Conservation (phyloP, 2,329 filamentous ascomycete species). For the Seiridium cupressi region DNA sequence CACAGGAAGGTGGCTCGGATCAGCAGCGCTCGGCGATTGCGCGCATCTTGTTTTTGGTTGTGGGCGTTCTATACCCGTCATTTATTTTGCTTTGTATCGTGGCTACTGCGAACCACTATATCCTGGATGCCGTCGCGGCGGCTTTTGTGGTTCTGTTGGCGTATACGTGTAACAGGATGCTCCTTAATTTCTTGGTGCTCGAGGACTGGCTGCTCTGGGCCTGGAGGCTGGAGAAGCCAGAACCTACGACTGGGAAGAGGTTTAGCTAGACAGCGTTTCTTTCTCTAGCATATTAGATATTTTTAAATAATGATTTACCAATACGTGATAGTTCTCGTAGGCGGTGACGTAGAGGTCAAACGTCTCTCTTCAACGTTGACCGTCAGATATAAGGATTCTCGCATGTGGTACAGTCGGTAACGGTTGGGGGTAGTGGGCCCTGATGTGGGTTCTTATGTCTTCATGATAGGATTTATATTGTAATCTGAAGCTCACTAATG, state of each 20-base stretch:
- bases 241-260: slow-evolving; percentile 41
- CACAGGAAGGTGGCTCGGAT: not conserved
- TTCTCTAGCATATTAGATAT: no score
- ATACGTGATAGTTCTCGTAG: no score
- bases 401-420: no score
- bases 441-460: no score
- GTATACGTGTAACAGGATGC: slow-evolving; percentile 48
- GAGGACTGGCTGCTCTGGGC: slow-evolving; percentile 65
- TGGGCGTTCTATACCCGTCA: slow-evolving; percentile 50
- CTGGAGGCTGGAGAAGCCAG: slow-evolving; percentile 63
- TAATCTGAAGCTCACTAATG: no score
- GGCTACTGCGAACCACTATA: slow-evolving; percentile 61
- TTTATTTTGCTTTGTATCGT: slow-evolving; percentile 58
- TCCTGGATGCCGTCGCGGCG: slow-evolving; percentile 61
- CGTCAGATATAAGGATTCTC: no score
- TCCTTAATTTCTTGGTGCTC: slow-evolving; percentile 60
- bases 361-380: no score
- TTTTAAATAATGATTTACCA: not conserved
- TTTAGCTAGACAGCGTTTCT: not conserved
- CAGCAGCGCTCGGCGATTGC: slow-evolving; percentile 14
- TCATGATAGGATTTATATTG: no score
- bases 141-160: slow-evolving; percentile 60
- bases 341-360: no score
- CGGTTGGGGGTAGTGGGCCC: no score
- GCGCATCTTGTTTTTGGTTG: slow-evolving; percentile 14